Base-by-base conservation (phyloP, 495 filamentous ascomycete genomes). In the Penicillium chermesinum region DNA sequence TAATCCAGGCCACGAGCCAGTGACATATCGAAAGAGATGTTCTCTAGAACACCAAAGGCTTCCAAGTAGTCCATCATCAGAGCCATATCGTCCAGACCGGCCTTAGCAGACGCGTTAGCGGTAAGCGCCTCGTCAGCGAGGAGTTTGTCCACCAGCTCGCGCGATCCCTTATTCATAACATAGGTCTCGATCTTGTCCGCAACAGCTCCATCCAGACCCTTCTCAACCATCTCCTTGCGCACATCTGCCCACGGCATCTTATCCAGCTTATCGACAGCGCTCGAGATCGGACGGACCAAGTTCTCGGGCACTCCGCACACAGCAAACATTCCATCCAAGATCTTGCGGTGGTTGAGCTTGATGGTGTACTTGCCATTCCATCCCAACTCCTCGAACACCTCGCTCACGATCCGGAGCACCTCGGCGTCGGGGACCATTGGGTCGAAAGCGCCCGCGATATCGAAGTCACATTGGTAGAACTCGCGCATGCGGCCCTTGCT, bases 391-490 rank as follows among this genome's bases (percentile, higher is more conserved):
- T 91, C 84, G 52, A 97, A 95, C 12, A 96, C 84, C 63, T 97
- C 91, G 58, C 75, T 83, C 16, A 87, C 79, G 49, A 96, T 89
- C 35, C 85, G 71, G 49, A 97, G 66, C 44, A 95, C 84, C 72
- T 96, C 91, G n/a, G 91, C 88, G 66, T 96, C 91, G 38, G 91
- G 88, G 17, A 96, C 74, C 91, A 97, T 96, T n/a, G 86, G 64
- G 59, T 96, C 91, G 65, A 88, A 94, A 25, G 72, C 66, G 50
- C 91, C 91, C 18, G 91, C 91, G 70, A 96, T 89, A 65, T 97
- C 91, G 62, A 96, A 95, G 68, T 97, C 91, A 68, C 91, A 96
- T 73, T 97, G 91, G 67, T 94, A 95, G 69, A 98, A 96, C 67
- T 98, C 91, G 49, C 93, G 79, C 86, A 96, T 91, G 5, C 89